Evolutionary conservation across 202 grass and related monocot species (phyloP), one percentile per base, ranked within the genome.

Genomic region (Zoysia matrella): DNA sequence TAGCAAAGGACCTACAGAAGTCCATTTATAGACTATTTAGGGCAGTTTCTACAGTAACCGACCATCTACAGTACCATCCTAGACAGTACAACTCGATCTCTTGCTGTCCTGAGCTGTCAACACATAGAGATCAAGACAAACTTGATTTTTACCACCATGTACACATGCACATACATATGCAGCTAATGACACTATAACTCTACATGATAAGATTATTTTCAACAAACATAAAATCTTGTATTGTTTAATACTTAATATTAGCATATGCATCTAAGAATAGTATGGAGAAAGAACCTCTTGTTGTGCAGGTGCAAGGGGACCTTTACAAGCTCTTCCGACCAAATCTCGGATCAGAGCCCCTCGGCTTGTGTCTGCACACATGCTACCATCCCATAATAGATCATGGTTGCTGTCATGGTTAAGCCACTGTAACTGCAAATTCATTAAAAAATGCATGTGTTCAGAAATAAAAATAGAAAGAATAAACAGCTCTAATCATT

Each of bases 361-460:
- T 65, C 84, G 84, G 72, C 90, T 95, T 60, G 92, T 92, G 68
- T 95, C 92, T 76, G 87, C 89, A 82, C 95, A 98, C 95, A 98
- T 98, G 70, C 79, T 86, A 79, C 85, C 79, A 88, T 98, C 95
- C 95, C 95, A 98, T 80, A 95, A 82, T 72, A 93, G 84, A 56
- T 98, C 95, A 69, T 98, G 92, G 58, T 85, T 93, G 72, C 92
- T 93, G 71, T 98, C 95, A 67, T 82, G 82, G 79, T 94, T 93
- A 60, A 98, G 75, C 95, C 95, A 98, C 43, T 91, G 83, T 80
- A 95, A 79, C 95, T 98, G 87, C 75, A 81, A 16, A 90, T 78
- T 36, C 60, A 84, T 51, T 4, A 50, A 80, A 39, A 89, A 76
- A 47, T 71, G 9, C 18, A 47, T 30, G 6, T 73, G 68, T 76